Conservation (phyloP, 2,329 filamentous ascomycete species). For the Anthostomella pinea region DNA sequence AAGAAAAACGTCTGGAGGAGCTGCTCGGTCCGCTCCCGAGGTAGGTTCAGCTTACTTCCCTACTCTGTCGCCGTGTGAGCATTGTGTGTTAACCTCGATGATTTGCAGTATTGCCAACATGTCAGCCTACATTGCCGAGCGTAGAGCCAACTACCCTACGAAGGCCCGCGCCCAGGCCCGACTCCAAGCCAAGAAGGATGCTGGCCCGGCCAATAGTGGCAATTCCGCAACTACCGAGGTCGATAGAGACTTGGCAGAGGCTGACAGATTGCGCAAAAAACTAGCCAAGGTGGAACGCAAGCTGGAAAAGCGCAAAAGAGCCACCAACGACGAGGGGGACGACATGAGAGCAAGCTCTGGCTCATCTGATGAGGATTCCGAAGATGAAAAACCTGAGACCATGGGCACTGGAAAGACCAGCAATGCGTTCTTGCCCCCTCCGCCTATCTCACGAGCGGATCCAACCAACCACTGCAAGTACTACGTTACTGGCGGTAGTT, state of each 20-base stretch:
- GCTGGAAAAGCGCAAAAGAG: slow-evolving; percentile 63
- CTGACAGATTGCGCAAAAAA: slow-evolving; percentile 61
- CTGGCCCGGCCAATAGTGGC: slow-evolving; percentile 43
- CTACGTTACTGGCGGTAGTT: slow-evolving; percentile 65
- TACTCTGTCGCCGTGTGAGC: background rate
- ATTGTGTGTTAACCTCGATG: slow-evolving; percentile 8
- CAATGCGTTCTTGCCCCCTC: slow-evolving; percentile 40
- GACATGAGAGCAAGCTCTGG: slow-evolving; percentile 54
- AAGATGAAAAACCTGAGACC: slow-evolving; percentile 58
- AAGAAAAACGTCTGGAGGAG: slow-evolving; percentile 59
- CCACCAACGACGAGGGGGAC: slow-evolving; percentile 64
- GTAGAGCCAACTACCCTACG: slow-evolving; percentile 78
- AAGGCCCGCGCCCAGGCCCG: slow-evolving; percentile 66
- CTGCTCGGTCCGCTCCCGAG: slow-evolving; percentile 52
- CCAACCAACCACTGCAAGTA: slow-evolving; percentile 68
- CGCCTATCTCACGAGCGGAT: slow-evolving; percentile 53
- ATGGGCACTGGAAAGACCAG: slow-evolving; percentile 47
- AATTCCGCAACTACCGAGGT: slow-evolving; percentile 48
- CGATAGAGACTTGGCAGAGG: slow-evolving; percentile 42
- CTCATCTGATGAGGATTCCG: slow-evolving; percentile 47
- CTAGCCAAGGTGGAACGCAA: slow-evolving; percentile 69
- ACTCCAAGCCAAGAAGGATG: slow-evolving; percentile 59
- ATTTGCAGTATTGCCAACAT: slow-evolving; percentile 62
- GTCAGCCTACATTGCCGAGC: slow-evolving; percentile 75
- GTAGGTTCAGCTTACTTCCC: slow-evolving; percentile 53